phyloP scores from a whole-genome alignment of 2,329 filamentous ascomycete genomes.

The Penicillium sclerotiorum region DNA sequence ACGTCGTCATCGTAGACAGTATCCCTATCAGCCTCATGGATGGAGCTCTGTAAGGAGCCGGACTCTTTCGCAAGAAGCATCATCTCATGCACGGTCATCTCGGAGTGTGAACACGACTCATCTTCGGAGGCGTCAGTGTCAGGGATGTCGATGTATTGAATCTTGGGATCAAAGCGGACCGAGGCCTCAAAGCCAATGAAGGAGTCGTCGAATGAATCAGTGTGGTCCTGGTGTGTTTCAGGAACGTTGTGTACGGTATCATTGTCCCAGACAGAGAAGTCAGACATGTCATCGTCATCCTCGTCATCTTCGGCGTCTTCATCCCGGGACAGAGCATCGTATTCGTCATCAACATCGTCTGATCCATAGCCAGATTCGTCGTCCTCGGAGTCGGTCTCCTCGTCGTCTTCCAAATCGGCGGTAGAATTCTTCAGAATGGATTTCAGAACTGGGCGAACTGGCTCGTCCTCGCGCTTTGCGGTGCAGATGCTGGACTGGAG shows the following conservation, averaged over 20 bases:
- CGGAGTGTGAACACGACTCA: constrained; percentile 24
- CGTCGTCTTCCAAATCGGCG: constrained; percentile 28
- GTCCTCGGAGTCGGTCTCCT: constrained; percentile 6
- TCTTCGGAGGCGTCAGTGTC: constrained; percentile 27
- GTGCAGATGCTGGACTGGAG: constrained; percentile 26
- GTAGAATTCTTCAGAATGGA: constrained; percentile 39
- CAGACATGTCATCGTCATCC: constrained; percentile 33
- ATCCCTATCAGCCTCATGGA: constrained; percentile 22
- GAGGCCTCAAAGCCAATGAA: constrained; percentile 40
- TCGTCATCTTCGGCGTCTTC: constrained; percentile 33
- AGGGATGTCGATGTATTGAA: constrained; percentile 38
- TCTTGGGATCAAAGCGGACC: constrained; percentile 38
- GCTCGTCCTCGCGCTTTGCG: constrained; percentile 21
- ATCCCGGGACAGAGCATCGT: constrained; percentile 27
- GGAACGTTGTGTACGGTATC: constrained; percentile 31
- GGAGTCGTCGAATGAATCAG: constrained; percentile 38
- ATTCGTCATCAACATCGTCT: constrained; percentile 35
- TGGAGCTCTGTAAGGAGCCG: constrained; percentile 21
- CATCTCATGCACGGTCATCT: constrained; percentile 46
- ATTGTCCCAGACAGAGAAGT: constrained; percentile 36
- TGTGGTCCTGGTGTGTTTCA: constrained; percentile 33
- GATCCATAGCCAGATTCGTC: constrained; percentile 44
- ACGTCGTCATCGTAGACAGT: constrained; percentile 17
- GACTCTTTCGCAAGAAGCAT: constrained; percentile 38
- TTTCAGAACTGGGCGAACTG: constrained; percentile 32